Percentiles rank a stretch among this genome's conserved stretches.
phyloP scores from a whole-genome alignment of 441 rosid genomes.

The Corymbia calophylla region DNA sequence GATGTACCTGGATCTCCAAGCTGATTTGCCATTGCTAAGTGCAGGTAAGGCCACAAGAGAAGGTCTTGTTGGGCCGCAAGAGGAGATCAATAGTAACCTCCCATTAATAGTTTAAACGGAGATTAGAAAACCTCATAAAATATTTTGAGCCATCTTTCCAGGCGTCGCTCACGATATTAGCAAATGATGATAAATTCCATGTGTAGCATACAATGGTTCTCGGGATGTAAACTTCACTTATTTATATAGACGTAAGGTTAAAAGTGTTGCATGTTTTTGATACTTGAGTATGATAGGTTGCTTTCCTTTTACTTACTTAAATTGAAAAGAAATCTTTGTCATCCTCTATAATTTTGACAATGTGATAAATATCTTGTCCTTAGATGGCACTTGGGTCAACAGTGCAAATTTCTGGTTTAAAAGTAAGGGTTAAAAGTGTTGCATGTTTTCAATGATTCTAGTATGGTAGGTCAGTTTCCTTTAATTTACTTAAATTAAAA shows the following conservation, averaged over 20 bases:
- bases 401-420: too few species aligned
- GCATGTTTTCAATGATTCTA: background rate
- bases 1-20: background rate
- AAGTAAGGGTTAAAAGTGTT: background rate
- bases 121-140: background rate
- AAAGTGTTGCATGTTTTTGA: too few species aligned
- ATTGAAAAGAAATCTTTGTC: too few species aligned
- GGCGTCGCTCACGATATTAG: background rate
- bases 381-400: too few species aligned
- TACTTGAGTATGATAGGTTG: too few species aligned
- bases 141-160: background rate
- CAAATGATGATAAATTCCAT: too few species aligned
- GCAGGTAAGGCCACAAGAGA: background rate
- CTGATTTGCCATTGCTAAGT: background rate
- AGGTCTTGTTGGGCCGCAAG: background rate
- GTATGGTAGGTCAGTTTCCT: background rate
- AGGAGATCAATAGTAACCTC: background rate
- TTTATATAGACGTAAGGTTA: too few species aligned
- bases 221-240: too few species aligned
- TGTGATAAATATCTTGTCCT: too few species aligned
- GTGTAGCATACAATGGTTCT: too few species aligned
- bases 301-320: too few species aligned
- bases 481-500: background rate
- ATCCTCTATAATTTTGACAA: too few species aligned
- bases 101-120: background rate